Percentiles rank a stretch among this genome's conserved stretches.
Conservation (phyloP, 768 basidiomycete species). For the Jaapia argillacea region DNA sequence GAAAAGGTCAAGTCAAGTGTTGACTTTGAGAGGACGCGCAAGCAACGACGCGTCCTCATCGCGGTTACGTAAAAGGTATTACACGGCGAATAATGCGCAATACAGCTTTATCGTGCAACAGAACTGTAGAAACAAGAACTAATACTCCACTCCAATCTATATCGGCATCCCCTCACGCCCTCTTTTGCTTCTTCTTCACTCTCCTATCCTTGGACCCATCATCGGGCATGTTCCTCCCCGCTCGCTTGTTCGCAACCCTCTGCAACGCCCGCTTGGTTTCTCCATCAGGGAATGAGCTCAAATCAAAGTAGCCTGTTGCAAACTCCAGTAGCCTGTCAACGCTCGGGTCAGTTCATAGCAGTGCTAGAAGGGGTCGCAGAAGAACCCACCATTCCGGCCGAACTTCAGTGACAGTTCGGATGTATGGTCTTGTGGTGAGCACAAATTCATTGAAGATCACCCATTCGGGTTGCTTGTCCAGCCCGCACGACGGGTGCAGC, state of each 20-base stretch:
- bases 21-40: background rate
- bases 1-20: background rate
- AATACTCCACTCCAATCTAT: no score
- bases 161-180: background rate
- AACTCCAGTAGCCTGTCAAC: conserved; percentile 56
- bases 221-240: conserved; percentile 25
- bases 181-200: conserved; percentile 11
- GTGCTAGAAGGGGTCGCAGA: background rate
- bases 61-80: no score
- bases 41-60: background rate
- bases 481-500: conserved; percentile 80
- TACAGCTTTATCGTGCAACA: no score
- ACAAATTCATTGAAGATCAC: conserved; percentile 94
- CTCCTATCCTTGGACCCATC: conserved; percentile 6
- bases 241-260: conserved; percentile 41
- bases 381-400: conserved; percentile 69
- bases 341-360: no score
- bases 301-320: conserved; percentile 61
- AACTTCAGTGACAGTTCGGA: conserved; percentile 86
- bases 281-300: conserved; percentile 50
- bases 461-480: conserved; percentile 87
- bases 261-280: conserved; percentile 61
- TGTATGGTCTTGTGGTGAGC: conserved; percentile 78
- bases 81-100: no score
- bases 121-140: no score